phyloP scores from a whole-genome alignment of 2,329 filamentous ascomycete species.

The Atkinsonella hypoxylon region DNA sequence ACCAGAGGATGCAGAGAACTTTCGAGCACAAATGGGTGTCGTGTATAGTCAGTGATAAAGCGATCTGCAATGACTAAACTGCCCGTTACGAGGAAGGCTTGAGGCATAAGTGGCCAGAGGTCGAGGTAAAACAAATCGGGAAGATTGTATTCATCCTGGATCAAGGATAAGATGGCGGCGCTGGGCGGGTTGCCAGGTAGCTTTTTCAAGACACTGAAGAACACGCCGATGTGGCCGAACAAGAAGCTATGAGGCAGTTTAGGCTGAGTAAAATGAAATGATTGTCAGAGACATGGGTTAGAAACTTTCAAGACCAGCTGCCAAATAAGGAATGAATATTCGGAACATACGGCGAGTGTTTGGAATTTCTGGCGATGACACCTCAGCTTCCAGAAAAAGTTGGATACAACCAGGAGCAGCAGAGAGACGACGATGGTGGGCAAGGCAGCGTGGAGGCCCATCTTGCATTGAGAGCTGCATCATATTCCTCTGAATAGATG shows the following conservation, averaged over 20 bases:
- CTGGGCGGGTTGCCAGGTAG: background rate
- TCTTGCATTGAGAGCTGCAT: background rate
- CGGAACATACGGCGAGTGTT: background rate
- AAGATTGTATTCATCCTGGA: background rate
- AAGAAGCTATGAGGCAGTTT: constrained; percentile 2
- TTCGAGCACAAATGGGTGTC: background rate
- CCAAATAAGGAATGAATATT: too few relatives aligned
- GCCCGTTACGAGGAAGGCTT: background rate
- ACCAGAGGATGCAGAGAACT: background rate
- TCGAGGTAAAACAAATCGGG: constrained; percentile 3
- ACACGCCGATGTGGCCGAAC: background rate
- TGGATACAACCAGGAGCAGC: background rate
- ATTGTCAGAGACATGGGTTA: too few relatives aligned
- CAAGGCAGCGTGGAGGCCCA: constrained; percentile 1
- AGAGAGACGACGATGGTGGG: background rate
- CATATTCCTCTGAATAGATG: background rate
- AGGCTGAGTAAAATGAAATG: background rate
- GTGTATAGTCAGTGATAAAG: constrained; percentile 1
- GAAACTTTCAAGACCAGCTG: too few relatives aligned
- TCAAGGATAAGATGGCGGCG: background rate
- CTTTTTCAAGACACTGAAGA: background rate
- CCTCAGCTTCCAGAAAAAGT: background rate
- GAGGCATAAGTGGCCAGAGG: background rate
- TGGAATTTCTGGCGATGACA: background rate
- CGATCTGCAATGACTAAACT: background rate